phyloP scores from a whole-genome alignment of 2,329 filamentous ascomycete species.

The Teratosphaeria epicoccoides region DNA sequence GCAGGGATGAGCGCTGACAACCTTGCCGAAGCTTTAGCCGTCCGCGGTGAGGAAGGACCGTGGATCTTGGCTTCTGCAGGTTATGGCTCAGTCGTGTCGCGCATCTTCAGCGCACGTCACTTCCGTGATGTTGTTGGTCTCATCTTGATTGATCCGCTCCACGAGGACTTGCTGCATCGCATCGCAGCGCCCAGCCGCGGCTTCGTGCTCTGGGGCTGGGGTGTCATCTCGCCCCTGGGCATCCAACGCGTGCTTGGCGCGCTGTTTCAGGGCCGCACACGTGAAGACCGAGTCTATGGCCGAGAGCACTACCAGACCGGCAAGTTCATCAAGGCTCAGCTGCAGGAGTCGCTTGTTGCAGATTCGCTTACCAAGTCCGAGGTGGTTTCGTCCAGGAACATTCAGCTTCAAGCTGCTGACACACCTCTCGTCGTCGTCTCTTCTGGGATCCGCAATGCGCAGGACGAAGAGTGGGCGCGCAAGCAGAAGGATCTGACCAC shows the following conservation, averaged over 20 bases:
- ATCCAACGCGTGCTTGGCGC: slow-evolving; percentile 70
- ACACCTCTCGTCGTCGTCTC: slow-evolving; percentile 73
- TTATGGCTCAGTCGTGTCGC: slow-evolving; percentile 76
- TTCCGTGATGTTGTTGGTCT: slow-evolving; percentile 63
- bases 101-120: slow-evolving; percentile 82
- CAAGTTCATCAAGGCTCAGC: slow-evolving; percentile 76
- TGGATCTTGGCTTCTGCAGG: slow-evolving; percentile 84
- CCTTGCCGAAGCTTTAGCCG: slow-evolving; percentile 72
- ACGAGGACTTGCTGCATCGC: slow-evolving; percentile 69
- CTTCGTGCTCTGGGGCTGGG: slow-evolving; percentile 77
- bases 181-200: slow-evolving; percentile 60
- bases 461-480: slow-evolving; percentile 62
- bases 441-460: slow-evolving; percentile 60
- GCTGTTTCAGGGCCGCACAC: slow-evolving; percentile 67
- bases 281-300: slow-evolving; percentile 78
- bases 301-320: slow-evolving; percentile 65
- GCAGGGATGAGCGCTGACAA: slow-evolving; percentile 88
- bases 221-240: slow-evolving; percentile 77
- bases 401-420: slow-evolving; percentile 73
- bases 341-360: slow-evolving; percentile 88
- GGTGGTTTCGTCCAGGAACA: slow-evolving; percentile 63
- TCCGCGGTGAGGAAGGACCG: slow-evolving; percentile 71
- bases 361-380: slow-evolving; percentile 76
- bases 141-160: slow-evolving; percentile 76
- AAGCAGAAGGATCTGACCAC: slow-evolving; percentile 77